phyloP scores from a whole-genome alignment of 1,284 basidiomycete species.

The Tilletia caries region DNA sequence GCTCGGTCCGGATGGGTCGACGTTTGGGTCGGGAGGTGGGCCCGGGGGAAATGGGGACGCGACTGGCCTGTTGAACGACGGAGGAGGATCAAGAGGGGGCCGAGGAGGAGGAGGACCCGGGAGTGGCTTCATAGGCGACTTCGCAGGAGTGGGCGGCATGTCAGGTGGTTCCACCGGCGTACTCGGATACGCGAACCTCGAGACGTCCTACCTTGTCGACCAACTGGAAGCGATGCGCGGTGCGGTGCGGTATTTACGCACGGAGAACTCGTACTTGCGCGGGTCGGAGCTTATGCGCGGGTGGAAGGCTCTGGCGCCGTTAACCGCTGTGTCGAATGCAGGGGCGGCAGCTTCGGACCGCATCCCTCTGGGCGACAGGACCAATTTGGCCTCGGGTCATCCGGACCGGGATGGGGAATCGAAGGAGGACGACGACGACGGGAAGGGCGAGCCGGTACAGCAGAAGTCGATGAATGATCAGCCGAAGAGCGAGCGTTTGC shows the following conservation, averaged over 20 bases:
- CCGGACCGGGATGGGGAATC: neutral
- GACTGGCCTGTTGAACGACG: no score
- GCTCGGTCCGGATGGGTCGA: neutral
- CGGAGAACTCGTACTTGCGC: slow-evolving; percentile 87
- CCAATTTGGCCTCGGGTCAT: neutral
- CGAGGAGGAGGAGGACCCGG: no score
- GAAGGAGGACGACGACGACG: slow-evolving; percentile 3
- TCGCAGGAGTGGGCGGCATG: neutral
- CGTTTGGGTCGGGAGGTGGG: neutral
- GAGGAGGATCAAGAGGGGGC: neutral
- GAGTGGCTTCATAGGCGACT: neutral
- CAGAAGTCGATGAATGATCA: neutral
- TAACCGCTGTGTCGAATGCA: neutral
- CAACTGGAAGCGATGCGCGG: slow-evolving; percentile 85
- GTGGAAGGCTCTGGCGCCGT: slow-evolving; percentile 33
- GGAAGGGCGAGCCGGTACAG: neutral
- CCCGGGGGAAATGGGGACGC: neutral
- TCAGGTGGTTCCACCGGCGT: neutral
- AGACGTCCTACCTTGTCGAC: slow-evolving; percentile 35
- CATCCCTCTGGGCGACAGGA: neutral
- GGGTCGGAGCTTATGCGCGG: slow-evolving; percentile 79
- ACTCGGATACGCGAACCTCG: slow-evolving; percentile 26
- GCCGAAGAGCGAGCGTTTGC: slow-evolving; percentile 9
- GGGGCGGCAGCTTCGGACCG: neutral
- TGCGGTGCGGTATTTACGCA: slow-evolving; percentile 80